Evolutionary conservation across 192 early-diverging fungal species (phyloP).

Genomic region (Coemansia sp.): DNA sequence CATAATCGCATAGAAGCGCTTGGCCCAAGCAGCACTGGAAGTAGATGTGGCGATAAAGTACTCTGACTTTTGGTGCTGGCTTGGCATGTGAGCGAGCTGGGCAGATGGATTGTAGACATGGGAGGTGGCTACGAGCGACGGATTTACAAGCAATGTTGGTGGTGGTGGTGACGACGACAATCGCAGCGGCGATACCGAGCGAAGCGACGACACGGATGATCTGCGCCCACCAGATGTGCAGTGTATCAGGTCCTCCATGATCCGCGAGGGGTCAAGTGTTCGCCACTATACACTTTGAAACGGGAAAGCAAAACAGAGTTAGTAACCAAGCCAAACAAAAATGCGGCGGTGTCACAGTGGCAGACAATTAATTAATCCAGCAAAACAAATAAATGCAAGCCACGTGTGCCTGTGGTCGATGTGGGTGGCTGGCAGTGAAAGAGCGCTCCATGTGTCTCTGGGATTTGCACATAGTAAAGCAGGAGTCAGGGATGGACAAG

Average conservation of each 20-base stretch:
- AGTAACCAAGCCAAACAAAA: not conserved
- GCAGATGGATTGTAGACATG: slow-evolving; percentile 14
- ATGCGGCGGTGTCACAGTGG: not conserved
- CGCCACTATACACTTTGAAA: slow-evolving; percentile 35
- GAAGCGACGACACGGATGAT: slow-evolving; percentile 32
- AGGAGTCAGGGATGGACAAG: not conserved
- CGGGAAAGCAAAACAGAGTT: slow-evolving; percentile 4
- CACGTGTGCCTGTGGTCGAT: slow-evolving; percentile 7
- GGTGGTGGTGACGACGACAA: not conserved
- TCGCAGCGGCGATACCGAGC: slow-evolving; percentile 10
- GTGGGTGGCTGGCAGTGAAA: not conserved
- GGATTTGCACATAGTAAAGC: not conserved
- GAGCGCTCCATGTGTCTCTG: not conserved
- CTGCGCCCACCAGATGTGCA: slow-evolving; percentile 36
- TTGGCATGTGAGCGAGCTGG: not conserved
- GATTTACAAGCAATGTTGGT: slow-evolving; percentile 11
- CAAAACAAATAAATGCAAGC: not conserved
- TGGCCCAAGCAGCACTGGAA: slow-evolving; percentile 11
- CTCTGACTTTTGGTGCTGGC: slow-evolving; percentile 13
- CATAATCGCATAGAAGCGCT: slow-evolving; percentile 33
- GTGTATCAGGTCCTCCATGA: slow-evolving; percentile 51
- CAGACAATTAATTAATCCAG: slow-evolving; percentile 2
- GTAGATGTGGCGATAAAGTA: not conserved
- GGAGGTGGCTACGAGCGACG: slow-evolving; percentile 31
- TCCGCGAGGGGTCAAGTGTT: slow-evolving; percentile 45